A percentile compares a stretch with the other conserved stretches of the same genome.
These are phyloP conservation scores for Coix lacrymajobi DNA, from an alignment of 176 grass and related monocot species.

Conservation along the genomic window DNA sequence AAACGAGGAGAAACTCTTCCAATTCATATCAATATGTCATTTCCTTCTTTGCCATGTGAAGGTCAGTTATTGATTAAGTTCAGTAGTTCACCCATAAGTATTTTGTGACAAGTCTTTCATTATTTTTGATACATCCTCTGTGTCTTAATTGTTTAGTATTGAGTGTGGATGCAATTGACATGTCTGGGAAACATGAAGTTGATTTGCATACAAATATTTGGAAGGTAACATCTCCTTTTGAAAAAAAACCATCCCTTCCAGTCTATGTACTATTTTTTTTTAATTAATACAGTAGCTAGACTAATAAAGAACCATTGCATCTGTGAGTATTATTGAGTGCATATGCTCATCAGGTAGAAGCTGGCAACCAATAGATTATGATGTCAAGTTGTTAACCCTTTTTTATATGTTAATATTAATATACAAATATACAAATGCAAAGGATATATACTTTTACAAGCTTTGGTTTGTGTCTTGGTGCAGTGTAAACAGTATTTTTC, in stretches of 20 bases:
- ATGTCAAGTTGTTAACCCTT: background rate
- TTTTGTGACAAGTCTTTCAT: background rate
- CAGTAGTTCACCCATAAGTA: background rate
- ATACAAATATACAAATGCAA: background rate
- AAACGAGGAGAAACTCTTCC: slow-evolving; percentile 94
- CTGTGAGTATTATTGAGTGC: background rate
- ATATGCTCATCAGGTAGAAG: background rate
- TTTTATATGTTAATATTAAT: slow-evolving; percentile 14
- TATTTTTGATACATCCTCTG: slow-evolving; percentile 11
- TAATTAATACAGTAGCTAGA: background rate
- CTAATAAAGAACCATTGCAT: background rate
- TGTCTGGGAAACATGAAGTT: slow-evolving; percentile 98
- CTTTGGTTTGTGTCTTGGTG: slow-evolving; percentile 12
- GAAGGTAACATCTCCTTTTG: slow-evolving; percentile 58
- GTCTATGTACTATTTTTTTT: background rate
- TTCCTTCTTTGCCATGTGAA: slow-evolving; percentile 96
- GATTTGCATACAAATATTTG: slow-evolving; percentile 99
- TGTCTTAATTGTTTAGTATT: slow-evolving; percentile 54
- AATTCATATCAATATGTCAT: slow-evolving; percentile 98
- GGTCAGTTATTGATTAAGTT: slow-evolving; percentile 43
- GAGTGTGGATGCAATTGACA: slow-evolving; percentile 97
- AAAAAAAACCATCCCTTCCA: slow-evolving; percentile 5
- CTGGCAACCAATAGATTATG: background rate
- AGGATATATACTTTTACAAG: background rate
- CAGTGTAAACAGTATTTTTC: background rate